A percentile compares a stretch with the other conserved stretches of the same genome.
Conservation (phyloP, 305 asterid genomes). For the Lippia alba region DNA sequence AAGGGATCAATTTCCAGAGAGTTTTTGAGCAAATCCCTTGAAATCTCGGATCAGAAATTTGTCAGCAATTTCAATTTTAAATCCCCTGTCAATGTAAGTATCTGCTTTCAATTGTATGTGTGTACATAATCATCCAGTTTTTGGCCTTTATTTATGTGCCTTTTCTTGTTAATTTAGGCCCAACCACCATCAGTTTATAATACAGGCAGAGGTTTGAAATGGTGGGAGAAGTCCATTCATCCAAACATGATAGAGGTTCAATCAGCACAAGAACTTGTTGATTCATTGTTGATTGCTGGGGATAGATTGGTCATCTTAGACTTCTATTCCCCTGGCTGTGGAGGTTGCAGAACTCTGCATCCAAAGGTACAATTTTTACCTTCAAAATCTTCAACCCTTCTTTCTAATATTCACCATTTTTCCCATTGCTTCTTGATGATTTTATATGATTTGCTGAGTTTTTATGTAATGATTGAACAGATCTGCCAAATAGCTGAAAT, state of each 20-base stretch:
- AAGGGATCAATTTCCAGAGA: constrained; percentile 41
- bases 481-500: constrained; percentile 79
- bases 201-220: constrained; percentile 48
- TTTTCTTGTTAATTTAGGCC: constrained; percentile 39
- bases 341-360: constrained; percentile 84
- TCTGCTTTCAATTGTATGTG: neutral
- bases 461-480: constrained; percentile 40
- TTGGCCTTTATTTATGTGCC: neutral
- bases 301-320: constrained; percentile 67
- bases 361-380: constrained; percentile 61
- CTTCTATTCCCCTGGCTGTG: constrained; percentile 88
- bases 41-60: constrained; percentile 41
- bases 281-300: constrained; percentile 66
- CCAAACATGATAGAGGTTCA: constrained; percentile 81
- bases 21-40: constrained; percentile 43
- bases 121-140: neutral
- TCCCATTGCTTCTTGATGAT: no score
- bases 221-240: constrained; percentile 77
- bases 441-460: neutral
- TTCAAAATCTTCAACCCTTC: no score
- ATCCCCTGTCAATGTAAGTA: constrained; percentile 50
- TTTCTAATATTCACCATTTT: no score
- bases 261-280: constrained; percentile 64
- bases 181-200: constrained; percentile 42
- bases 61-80: constrained; percentile 29